Percentiles rank a stretch among this genome's conserved stretches.
Conservation (phyloP, 2,329 filamentous ascomycete species). For the Lecanicillium sp. region DNA sequence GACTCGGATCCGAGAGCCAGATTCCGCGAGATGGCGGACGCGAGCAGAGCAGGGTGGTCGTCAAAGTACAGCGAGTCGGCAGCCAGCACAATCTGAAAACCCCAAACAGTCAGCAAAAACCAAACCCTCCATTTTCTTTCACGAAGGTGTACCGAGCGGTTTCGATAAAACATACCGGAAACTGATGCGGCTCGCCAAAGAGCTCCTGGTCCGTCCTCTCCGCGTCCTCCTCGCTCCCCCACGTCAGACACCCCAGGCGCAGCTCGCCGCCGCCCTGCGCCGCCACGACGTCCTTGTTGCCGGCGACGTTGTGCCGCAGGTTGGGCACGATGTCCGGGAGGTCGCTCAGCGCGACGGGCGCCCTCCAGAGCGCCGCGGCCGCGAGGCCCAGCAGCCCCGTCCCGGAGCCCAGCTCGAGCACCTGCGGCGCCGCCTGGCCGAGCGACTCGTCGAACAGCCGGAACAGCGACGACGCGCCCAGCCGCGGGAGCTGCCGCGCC, state of each 20-base stretch:
- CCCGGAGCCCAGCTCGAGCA: slow-evolving; percentile 80
- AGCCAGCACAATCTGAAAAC: slow-evolving; percentile 62
- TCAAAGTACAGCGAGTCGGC: slow-evolving; percentile 86
- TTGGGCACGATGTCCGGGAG: slow-evolving; percentile 79
- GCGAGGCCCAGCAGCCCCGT: slow-evolving; percentile 88
- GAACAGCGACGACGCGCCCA: slow-evolving; percentile 38
- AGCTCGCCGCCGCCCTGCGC: slow-evolving; percentile 53
- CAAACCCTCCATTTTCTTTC: not conserved
- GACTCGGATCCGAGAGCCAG: slow-evolving; percentile 52
- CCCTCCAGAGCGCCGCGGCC: slow-evolving; percentile 65
- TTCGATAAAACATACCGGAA: slow-evolving; percentile 36
- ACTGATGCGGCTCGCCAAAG: slow-evolving; percentile 43
- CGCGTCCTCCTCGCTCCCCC: slow-evolving; percentile 49
- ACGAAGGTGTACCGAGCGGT: not conserved
- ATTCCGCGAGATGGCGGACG: slow-evolving; percentile 61
- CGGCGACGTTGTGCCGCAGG: slow-evolving; percentile 63
- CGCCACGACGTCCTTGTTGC: slow-evolving; percentile 54
- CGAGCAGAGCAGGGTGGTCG: slow-evolving; percentile 70
- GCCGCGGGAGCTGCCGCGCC: slow-evolving; percentile 59
- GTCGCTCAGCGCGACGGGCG: slow-evolving; percentile 70
- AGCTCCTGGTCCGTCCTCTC: slow-evolving; percentile 37
- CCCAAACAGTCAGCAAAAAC: slow-evolving; percentile 11
- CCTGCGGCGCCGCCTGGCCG: slow-evolving; percentile 26
- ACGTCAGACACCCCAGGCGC: slow-evolving; percentile 64
- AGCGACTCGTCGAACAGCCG: slow-evolving; percentile 36